These are phyloP conservation scores for Bacterosira constricta DNA, from an alignment of 108 stramenopile genomes.

Conservation along the genomic window DNA sequence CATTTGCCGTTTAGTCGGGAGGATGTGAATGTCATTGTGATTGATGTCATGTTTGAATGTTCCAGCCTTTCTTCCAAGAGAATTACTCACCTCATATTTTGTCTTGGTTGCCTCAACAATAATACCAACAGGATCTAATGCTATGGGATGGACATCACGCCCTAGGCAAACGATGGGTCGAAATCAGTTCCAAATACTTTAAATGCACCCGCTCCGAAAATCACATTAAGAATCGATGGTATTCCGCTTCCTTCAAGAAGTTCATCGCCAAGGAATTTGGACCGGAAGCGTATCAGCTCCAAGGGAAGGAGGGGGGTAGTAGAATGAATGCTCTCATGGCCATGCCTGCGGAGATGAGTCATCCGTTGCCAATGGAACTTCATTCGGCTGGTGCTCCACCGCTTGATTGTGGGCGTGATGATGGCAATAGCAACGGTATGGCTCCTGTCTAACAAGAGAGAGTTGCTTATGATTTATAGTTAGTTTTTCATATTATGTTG, in stretches of 20 bases:
- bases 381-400: no score
- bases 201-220: slow-evolving; percentile 80
- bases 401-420: no score
- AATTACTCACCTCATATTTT: background rate
- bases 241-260: slow-evolving; percentile 80
- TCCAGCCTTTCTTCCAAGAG: background rate
- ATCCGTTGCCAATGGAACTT: no score
- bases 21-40: slow-evolving; percentile 42
- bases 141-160: slow-evolving; percentile 83
- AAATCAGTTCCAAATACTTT: slow-evolving; percentile 85
- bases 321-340: background rate
- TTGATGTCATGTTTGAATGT: background rate
- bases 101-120: background rate
- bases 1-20: slow-evolving; percentile 79
- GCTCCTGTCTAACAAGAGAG: no score
- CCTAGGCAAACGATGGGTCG: slow-evolving; percentile 87
- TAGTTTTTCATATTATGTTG: no score
- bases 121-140: slow-evolving; percentile 49
- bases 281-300: slow-evolving; percentile 30
- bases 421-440: no score
- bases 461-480: no score
- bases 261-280: slow-evolving; percentile 43
- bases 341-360: no score
- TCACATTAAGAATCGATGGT: slow-evolving; percentile 93
- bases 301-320: slow-evolving; percentile 6